Evolutionary conservation across 192 early-diverging fungal genomes (phyloP), one percentile per base, ranked within the genome.

Genomic region (Thamnidium elegans): DNA sequence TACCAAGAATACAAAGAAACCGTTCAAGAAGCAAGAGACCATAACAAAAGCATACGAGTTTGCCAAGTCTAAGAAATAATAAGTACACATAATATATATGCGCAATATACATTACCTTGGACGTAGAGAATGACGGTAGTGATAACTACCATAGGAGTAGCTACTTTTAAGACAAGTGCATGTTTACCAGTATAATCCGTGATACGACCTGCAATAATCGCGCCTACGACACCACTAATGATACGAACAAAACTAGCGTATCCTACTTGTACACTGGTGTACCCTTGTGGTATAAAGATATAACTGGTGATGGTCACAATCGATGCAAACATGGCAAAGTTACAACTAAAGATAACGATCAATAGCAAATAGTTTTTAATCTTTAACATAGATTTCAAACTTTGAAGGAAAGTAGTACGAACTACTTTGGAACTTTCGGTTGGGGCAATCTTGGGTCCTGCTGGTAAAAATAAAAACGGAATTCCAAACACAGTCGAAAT

Each of bases 1-100:
- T 0, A 73, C 26, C 15, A 52, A 48, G 43, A 63, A 68, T 6
- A 67, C 54, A 56, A 73, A 64, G n/a, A 73, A 65, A 1, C 71
- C 71, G 14, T 68, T 68, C 5, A 61, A 15, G 7, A 64, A 44
- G 21, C 66, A 67, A 7, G 71, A 62, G 14, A 59, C 32, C 55
- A 67, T 43, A 14, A 73, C 34, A 8, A 73, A 62, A 14, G 44
- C 19, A 46, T 65, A 64, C 0, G 66, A 62, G 51, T 68, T 73
- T 14, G 63, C 62, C 1, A 71, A 31, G 30, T 61, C 69, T 70
- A 63, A 36, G 8, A 56, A 20, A 15, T 45, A 15, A 45, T 9
- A 3, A 45, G 8, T 9, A 13, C 44, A n/a, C n/a, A n/a, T n/a
- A n/a, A n/a, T 13, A 15, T 45, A 15, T 1, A 45, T 45, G 44